Evolutionary conservation across 2,329 filamentous ascomycete species (phyloP), one percentile per base, ranked within the genome.

Genomic region (Beauveria varroae): DNA sequence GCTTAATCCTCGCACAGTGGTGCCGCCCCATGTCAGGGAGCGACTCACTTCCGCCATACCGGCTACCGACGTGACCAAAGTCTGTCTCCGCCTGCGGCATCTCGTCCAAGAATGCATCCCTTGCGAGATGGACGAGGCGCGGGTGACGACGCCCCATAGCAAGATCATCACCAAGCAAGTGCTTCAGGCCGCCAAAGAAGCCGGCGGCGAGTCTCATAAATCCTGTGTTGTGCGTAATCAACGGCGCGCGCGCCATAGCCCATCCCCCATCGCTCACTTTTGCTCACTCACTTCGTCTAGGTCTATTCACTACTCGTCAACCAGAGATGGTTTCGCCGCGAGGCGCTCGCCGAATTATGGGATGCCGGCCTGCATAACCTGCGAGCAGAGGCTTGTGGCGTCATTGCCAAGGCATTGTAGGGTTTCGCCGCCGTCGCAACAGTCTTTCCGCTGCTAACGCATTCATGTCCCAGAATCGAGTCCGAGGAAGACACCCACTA

Each of bases 51-150:
- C 90, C 12, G 86, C 89, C 30, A 86, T 93, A 41, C 84, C 90
- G 1, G 81, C 93, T 14, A 80, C 83, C 63, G 88, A 95, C 68
- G 93, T 97, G 64, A 97, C 93, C 64, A 93, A 93, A 72, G 82
- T 96, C 61, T 93, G 93, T 28, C 83, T 99, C 18, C 90, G 92
- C 62, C 80, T 99, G 65, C 96, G 93, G 68, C 91, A 96, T 71
- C 86, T 96, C 67, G 86, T 99, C 68, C 92, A 96, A 74, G 85
- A 92, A 72, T 88, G 92, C 60, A 85, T 99, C 28, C 90, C 93
- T 1, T 97, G 91, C 77, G 95, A 99, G 74, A 81, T 99, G 44
- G 88, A 95, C 62, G 86, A 90, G 70, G 80, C 80, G 5, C 79
- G 84, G 61, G 81, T 99, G 70, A 95, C 89, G 4, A 82, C 81